A percentile compares a stretch with the other conserved stretches of the same genome.
Conservation (phyloP, 2,329 filamentous ascomycete species). For the Scytalidium lignicola region DNA sequence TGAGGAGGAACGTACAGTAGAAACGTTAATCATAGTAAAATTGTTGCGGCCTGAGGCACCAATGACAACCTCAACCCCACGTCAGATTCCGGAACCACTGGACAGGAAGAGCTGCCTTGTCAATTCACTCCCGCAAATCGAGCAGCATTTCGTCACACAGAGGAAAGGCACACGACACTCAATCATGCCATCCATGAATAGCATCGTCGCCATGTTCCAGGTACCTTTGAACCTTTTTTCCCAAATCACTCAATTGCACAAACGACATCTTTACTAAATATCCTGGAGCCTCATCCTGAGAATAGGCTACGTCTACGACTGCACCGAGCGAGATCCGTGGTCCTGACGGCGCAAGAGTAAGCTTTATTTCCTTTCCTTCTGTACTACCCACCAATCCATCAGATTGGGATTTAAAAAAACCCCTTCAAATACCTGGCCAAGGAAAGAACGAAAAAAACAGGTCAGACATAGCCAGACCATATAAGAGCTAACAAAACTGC, state of each 20-base stretch:
- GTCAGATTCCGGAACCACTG: too few species aligned
- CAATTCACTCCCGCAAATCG: too few species aligned
- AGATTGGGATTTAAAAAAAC: too few species aligned
- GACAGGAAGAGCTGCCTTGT: too few species aligned
- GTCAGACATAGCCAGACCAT: too few species aligned
- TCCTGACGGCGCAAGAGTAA: conserved; percentile 70
- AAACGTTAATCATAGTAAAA: too few species aligned
- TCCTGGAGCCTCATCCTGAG: conserved; percentile 55
- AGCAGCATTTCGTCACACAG: neutral
- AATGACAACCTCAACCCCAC: too few species aligned
- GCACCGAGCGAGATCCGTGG: conserved; percentile 77
- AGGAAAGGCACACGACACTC: neutral
- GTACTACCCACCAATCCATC: neutral
- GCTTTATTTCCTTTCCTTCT: conserved; percentile 5
- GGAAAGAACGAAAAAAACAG: too few species aligned
- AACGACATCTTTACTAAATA: conserved; percentile 12
- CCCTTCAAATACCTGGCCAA: too few species aligned
- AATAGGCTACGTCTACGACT: conserved; percentile 73
- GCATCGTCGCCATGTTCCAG: neutral
- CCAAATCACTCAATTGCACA: neutral
- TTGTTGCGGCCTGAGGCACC: too few species aligned
- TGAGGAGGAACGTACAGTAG: too few species aligned
- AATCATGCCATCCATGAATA: neutral
- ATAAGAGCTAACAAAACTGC: too few species aligned
- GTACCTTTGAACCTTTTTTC: neutral